phyloP scores from a whole-genome alignment of 371 early-diverging fungal genomes.

The Coemansia sp. region DNA sequence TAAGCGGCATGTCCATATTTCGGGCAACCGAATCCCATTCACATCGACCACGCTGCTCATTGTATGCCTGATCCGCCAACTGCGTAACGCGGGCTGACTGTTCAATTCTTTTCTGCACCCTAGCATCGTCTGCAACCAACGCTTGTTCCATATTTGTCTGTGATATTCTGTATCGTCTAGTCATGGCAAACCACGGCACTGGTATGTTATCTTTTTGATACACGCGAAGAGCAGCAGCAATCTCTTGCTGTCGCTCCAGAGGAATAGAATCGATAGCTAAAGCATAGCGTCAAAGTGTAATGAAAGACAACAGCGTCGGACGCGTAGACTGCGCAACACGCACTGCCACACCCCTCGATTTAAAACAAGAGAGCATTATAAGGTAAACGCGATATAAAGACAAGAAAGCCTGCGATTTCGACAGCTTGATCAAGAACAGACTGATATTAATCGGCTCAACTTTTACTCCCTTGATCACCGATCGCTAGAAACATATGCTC shows the following conservation, averaged over 20 bases:
- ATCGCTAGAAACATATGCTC: too few species aligned
- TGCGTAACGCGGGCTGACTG: not conserved
- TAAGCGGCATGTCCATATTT: not conserved
- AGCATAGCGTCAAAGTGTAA: not conserved
- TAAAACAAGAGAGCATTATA: not conserved
- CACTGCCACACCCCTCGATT: not conserved
- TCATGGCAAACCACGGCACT: conserved; percentile 8
- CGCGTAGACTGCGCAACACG: not conserved
- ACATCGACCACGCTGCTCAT: not conserved
- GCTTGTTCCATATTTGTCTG: not conserved
- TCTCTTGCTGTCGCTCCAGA: conserved; percentile 1
- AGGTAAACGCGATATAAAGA: not conserved
- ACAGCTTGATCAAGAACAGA: not conserved
- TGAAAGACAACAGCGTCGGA: not conserved
- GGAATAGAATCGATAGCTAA: not conserved
- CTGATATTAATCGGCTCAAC: not conserved
- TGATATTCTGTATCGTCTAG: not conserved
- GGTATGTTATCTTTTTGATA: conserved; percentile 1
- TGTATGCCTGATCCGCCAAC: not conserved
- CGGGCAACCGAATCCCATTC: conserved; percentile 18
- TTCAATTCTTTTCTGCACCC: not conserved
- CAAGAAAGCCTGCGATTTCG: not conserved
- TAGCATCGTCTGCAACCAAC: not conserved
- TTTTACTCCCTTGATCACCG: not conserved
- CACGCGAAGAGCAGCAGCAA: not conserved